Base-by-base conservation (phyloP, 176 grass and related monocot genomes). In the Saccharum spontaneum region DNA sequence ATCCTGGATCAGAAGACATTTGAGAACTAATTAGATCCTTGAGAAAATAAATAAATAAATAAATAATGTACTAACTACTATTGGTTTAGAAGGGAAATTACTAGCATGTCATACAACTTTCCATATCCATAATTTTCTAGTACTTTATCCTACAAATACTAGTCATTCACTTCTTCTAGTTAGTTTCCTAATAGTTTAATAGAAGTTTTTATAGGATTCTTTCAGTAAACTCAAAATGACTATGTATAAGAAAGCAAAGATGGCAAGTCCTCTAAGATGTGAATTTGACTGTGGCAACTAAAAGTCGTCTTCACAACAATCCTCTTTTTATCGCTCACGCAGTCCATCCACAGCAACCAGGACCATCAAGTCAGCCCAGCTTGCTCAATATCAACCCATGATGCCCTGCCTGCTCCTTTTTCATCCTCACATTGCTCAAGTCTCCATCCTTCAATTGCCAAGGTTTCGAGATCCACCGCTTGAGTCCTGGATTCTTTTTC, bases 1-100 rank as follows among this genome's bases (percentile, higher is more conserved):
- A 57, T 49, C 73, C 73, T 90, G 79, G 44, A 66, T 68, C 22
- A 36, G 40, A 86, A 86, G 36, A 66, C 12, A 73, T 30, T 73
- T 55, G 6, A 71, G 15, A 71, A 43, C 37, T 31, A 85, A 22
- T 82, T 39, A 81, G 33, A 82, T 59, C 14, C 6, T 39, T 59
- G 22, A 57, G 22, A 5, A 71, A 18, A n/a, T n/a, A n/a, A n/a
- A n/a, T n/a, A n/a, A 28, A 41, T 11, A 60, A 37, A 76, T 18
- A 12, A 39, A 2, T 54, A 52, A 37, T 49, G 1, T 23, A 52
- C 3, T 8, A 46, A 55, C 2, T 23, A 16, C 17, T 55, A 20
- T 57, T 57, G 54, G n/a, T 44, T 43, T 57, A 31, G 26, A 13
- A 13, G 33, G 40, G 4, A 46, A 69, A 39, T 43, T 37, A 37